These are phyloP conservation scores for Zoysia pacifica DNA, from an alignment of 176 grass and related monocot genomes.

Conservation along the genomic window DNA sequence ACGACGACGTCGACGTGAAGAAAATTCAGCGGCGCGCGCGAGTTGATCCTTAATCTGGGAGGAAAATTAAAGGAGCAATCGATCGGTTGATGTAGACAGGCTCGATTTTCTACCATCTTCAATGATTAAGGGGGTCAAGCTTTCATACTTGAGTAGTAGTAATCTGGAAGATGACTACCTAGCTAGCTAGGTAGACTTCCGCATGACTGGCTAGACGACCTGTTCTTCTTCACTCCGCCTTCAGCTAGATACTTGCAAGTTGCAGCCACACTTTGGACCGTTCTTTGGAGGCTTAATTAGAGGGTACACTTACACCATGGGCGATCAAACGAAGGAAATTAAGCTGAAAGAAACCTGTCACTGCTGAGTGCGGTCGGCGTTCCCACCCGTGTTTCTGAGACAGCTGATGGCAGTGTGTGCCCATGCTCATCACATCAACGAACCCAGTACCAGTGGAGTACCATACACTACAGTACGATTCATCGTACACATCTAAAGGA, in stretches of 20 bases:
- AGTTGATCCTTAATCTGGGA: neutral
- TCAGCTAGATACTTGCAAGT: too few species aligned
- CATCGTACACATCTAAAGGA: neutral
- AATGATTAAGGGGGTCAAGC: conserved; percentile 16
- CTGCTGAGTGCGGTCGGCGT: too few species aligned
- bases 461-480: neutral
- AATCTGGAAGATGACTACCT: neutral
- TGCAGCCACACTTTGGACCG: too few species aligned
- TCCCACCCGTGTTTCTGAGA: too few species aligned
- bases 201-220: neutral
- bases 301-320: too few species aligned
- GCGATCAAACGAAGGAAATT: too few species aligned
- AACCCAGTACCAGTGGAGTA: neutral
- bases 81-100: neutral
- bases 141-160: neutral
- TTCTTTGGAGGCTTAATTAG: too few species aligned
- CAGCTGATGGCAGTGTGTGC: neutral
- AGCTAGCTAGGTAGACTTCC: neutral
- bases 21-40: neutral
- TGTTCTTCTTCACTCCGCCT: too few species aligned
- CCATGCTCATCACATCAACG: neutral
- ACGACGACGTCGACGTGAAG: neutral
- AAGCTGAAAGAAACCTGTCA: too few species aligned
- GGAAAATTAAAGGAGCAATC: neutral
- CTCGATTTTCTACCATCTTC: neutral